phyloP scores from a whole-genome alignment of 1,284 basidiomycete genomes.

The Earliella scabrosa region DNA sequence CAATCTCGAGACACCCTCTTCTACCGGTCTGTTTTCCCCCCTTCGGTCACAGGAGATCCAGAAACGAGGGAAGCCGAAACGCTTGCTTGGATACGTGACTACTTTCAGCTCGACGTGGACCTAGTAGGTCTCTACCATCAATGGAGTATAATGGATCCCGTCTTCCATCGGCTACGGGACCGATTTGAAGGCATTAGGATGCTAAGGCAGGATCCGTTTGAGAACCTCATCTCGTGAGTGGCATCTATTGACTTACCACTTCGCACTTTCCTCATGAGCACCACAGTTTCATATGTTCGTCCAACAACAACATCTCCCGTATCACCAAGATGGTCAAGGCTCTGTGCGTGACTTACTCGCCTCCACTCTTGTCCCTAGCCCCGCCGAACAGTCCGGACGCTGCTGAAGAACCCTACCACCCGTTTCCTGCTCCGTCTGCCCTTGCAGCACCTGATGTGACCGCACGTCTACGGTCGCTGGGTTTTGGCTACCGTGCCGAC shows the following conservation, averaged over 20 bases:
- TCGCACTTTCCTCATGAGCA: not conserved
- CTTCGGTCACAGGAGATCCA: constrained; percentile 20
- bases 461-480: constrained; percentile 75
- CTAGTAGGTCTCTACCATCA: constrained; percentile 75
- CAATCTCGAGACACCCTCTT: constrained; percentile 72
- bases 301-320: constrained; percentile 94
- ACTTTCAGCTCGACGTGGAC: constrained; percentile 88
- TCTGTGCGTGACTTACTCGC: constrained; percentile 74
- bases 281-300: constrained; percentile 93
- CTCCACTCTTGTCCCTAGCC: constrained; percentile 57
- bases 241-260: not conserved
- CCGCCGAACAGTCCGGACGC: constrained; percentile 36
- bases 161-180: constrained; percentile 70
- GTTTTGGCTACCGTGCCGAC: constrained; percentile 95
- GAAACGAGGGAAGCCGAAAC: constrained; percentile 54
- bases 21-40: constrained; percentile 69
- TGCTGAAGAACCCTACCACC: constrained; percentile 59
- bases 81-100: constrained; percentile 78
- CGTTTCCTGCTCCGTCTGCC: constrained; percentile 82
- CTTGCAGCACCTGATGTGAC: constrained; percentile 70
- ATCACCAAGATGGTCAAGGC: constrained; percentile 90
- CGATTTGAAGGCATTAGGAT: constrained; percentile 76
- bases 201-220: constrained; percentile 94
- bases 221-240: constrained; percentile 88
- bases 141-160: constrained; percentile 79